These are phyloP conservation scores for Lipomyces chichibuensis DNA, from an alignment of 805 yeast species.

Conservation along the genomic window DNA sequence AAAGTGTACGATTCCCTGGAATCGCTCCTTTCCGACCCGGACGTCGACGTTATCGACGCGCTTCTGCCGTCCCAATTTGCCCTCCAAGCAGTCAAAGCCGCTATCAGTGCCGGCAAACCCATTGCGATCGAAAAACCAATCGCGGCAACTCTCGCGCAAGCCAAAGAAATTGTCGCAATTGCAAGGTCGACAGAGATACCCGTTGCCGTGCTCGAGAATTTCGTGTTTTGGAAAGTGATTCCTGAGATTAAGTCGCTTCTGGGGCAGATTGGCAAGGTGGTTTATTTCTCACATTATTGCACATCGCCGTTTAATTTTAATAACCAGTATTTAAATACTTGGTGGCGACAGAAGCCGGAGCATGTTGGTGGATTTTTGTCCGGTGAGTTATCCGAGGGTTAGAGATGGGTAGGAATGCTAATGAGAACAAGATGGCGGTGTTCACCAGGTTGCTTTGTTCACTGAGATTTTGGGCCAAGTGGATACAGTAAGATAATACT, in stretches of 20 bases:
- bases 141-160: conserved; percentile 82
- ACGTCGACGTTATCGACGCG: conserved; percentile 78
- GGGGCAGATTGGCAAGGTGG: conserved; percentile 68
- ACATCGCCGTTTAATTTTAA: conserved; percentile 58
- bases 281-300: conserved; percentile 44
- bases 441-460: conserved; percentile 86
- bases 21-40: conserved; percentile 64
- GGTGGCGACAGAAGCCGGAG: conserved; percentile 89
- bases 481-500: conserved; percentile 50
- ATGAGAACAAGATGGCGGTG: conserved; percentile 75
- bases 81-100: conserved; percentile 65
- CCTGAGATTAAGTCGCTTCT: conserved; percentile 58
- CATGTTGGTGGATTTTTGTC: conserved; percentile 91
- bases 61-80: conserved; percentile 87
- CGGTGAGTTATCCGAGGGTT: conserved; percentile 43
- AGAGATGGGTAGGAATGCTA: background rate
- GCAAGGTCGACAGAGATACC: conserved; percentile 66
- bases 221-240: conserved; percentile 72
- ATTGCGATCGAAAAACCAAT: conserved; percentile 87
- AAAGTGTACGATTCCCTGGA: conserved; percentile 66
- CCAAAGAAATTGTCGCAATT: conserved; percentile 72
- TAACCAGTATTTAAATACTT: conserved; percentile 59
- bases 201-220: conserved; percentile 80
- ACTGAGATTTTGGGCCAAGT: conserved; percentile 81
- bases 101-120: conserved; percentile 75